These are phyloP conservation scores for Capniomyces stellatus DNA, from an alignment of 371 early-diverging fungal genomes.

Conservation along the genomic window DNA sequence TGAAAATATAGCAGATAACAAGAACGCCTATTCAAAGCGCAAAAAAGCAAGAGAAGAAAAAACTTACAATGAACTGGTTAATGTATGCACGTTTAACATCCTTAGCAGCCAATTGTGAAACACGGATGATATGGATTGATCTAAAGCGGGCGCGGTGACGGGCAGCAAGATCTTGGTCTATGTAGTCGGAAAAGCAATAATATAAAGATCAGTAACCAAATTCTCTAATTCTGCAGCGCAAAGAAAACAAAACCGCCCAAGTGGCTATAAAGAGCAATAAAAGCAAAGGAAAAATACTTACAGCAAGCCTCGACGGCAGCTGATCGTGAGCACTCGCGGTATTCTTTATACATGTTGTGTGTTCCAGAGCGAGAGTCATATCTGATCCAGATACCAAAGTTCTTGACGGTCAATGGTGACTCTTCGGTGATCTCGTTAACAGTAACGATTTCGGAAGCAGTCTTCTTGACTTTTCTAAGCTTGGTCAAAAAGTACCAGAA, in stretches of 20 bases:
- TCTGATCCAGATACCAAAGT: conserved; percentile 98
- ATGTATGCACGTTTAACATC: conserved; percentile 96
- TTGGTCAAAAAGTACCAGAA: conserved; percentile 99
- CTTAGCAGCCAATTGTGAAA: conserved; percentile 70
- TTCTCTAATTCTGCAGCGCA: background rate
- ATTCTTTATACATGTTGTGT: conserved; percentile 99
- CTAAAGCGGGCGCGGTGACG: conserved; percentile 97
- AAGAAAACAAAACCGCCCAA: conserved; percentile 2
- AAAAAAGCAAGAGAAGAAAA: conserved; percentile 1
- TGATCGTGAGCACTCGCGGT: conserved; percentile 88
- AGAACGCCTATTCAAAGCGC: background rate
- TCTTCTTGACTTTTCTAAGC: conserved; percentile 98
- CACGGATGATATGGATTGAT: conserved; percentile 96
- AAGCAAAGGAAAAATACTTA: conserved; percentile 16
- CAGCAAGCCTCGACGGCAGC: conserved; percentile 92
- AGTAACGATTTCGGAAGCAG: conserved; percentile 88
- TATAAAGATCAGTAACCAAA: background rate
- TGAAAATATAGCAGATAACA: no score
- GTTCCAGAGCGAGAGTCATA: conserved; percentile 98
- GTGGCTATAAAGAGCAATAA: background rate
- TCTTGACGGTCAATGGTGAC: conserved; percentile 88
- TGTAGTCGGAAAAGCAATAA: no score
- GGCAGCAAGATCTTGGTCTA: conserved; percentile 97
- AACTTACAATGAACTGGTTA: conserved; percentile 60
- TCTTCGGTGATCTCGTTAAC: conserved; percentile 96